Base-by-base conservation (phyloP, 2,329 filamentous ascomycete species). In the Ophiostoma quercus region DNA sequence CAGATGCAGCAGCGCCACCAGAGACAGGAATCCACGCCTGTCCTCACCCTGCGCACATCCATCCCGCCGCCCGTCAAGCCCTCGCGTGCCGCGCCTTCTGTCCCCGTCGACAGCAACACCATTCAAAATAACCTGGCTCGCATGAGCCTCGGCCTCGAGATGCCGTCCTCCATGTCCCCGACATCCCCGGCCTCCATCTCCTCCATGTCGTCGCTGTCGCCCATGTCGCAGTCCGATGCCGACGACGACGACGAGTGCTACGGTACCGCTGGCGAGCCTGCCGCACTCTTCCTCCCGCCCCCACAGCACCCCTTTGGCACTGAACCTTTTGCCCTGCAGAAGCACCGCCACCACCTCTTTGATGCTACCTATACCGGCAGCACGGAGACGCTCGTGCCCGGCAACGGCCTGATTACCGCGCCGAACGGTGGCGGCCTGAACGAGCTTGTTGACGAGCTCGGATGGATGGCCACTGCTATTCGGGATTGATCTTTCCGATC, bases 391-490 rank as follows among this genome's bases (percentile, higher is more conserved):
- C 68, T 79, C 9, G 73, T 78, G 6, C 75, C 78, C 3, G 73
- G 75, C 37, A 73, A 75, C 12, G 54, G 57, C n/a, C 74, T 72
- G 14, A 70, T 76, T 19, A 72, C 75, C 1, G 70, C 75, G 16
- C 73, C 73, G 34, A 74, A 76, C 76, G 25, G 75, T 75, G 14
- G 29, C 78, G 67, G 66, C 25, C 34, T 74, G 76, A 7, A 76
- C 4, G 78, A 80, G 39, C 72, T 82, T 8, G 75, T 79, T 7
- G 77, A 71, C 67, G 84, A 86, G 75, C 77, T 86, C 71, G 79
- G 82, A 69, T 86, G 84, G 83, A 83, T 86, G 76, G 82, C 81
- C 12, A 80, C 82, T 41, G 77, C 80, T 32, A 84, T 86, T 72
- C 78, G 78, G 67, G 77, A 74, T 37, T 73, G 34, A 69, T 32